These are phyloP conservation scores for Anthoceros angustus DNA, from an alignment of 225 moss, liverwort and hornwort species.

Conservation along the genomic window DNA sequence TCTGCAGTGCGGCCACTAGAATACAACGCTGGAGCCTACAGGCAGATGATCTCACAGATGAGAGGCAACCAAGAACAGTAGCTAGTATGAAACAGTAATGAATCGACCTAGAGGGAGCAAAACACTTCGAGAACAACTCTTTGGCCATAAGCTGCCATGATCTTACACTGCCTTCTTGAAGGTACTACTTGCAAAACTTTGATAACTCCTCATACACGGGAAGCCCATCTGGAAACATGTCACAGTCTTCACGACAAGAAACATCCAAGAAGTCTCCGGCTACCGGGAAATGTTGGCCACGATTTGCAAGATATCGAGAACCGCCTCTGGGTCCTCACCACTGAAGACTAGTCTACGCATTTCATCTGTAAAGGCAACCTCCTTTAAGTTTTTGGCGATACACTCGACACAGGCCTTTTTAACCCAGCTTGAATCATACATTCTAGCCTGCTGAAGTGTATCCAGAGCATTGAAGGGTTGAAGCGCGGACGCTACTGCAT, in stretches of 20 bases:
- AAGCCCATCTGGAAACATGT: background rate
- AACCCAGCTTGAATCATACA: conserved; percentile 48
- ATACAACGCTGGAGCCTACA: no score
- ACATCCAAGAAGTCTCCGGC: background rate
- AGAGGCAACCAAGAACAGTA: no score
- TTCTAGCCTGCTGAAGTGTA: conserved; percentile 51
- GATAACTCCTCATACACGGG: background rate
- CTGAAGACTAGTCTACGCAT: conserved; percentile 43
- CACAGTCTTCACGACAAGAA: background rate
- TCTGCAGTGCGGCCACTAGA: no score
- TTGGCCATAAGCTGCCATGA: no score
- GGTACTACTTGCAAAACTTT: no score
- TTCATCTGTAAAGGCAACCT: conserved; percentile 45
- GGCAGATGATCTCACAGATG: no score
- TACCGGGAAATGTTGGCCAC: conserved; percentile 17
- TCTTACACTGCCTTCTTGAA: no score
- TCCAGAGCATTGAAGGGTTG: conserved; percentile 52
- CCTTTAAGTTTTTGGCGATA: conserved; percentile 44
- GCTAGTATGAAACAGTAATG: no score
- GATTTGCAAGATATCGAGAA: conserved; percentile 43
- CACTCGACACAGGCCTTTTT: conserved; percentile 53
- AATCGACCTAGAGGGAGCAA: no score
- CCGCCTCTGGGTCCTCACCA: conserved; percentile 48
- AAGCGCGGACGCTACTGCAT: conserved; percentile 37
- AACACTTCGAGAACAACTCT: no score